Percentiles rank a stretch among this genome's conserved stretches.
These are phyloP conservation scores for Dionaea muscipula DNA, from an alignment of 179 eudicot species.

Conservation along the genomic window DNA sequence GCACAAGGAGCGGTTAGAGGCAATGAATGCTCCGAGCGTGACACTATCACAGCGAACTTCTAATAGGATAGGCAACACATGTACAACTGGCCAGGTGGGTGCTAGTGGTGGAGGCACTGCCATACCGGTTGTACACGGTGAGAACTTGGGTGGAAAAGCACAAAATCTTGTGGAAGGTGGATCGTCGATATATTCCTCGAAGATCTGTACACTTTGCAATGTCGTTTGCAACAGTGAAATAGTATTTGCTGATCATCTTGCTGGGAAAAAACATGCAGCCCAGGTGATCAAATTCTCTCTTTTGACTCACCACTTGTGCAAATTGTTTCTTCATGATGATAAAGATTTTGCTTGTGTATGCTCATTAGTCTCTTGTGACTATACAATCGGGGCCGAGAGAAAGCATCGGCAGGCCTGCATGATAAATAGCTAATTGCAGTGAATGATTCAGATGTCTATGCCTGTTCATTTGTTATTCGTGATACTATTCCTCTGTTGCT, in stretches of 20 bases:
- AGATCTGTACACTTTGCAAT: constrained; percentile 22
- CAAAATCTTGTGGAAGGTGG: constrained; percentile 26
- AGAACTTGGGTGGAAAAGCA: constrained; percentile 20
- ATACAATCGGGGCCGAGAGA: too few species aligned
- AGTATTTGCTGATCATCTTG: constrained; percentile 29
- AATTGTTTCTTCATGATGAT: neutral
- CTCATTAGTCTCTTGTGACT: too few species aligned
- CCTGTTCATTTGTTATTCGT: too few species aligned
- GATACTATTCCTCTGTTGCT: too few species aligned
- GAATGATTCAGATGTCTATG: too few species aligned
- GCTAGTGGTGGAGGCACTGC: constrained; percentile 5
- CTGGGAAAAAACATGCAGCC: constrained; percentile 27
- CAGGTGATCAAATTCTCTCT: constrained; percentile 17
- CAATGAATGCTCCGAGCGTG: constrained; percentile 12
- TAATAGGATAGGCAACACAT: neutral
- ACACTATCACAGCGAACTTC: constrained; percentile 9
- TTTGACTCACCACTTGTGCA: neutral
- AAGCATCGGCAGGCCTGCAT: too few species aligned
- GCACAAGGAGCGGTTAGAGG: constrained; percentile 17
- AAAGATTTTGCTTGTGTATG: neutral
- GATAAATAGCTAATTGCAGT: too few species aligned
- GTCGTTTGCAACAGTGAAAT: constrained; percentile 33
- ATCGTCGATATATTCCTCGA: constrained; percentile 14
- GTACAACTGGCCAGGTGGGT: neutral
- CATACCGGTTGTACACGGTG: constrained; percentile 8